Conservation (phyloP, 169 alveolate species). For the Blepharisma undulans region DNA sequence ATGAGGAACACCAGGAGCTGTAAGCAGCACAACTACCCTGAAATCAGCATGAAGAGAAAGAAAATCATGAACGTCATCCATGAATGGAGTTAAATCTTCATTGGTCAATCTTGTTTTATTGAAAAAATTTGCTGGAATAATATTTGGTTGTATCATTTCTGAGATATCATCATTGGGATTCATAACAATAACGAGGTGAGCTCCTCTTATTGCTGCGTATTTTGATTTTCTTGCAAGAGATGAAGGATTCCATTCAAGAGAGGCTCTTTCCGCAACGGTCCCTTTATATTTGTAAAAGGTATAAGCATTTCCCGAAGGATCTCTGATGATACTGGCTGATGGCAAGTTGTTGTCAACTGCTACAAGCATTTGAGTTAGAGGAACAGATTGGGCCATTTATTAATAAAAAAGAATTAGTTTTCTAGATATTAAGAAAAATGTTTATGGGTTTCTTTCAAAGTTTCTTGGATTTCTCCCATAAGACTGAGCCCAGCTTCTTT, state of each 20-base stretch:
- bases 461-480: neutral
- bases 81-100: neutral
- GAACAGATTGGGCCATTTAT: neutral
- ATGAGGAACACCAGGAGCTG: neutral
- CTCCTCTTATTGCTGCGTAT: neutral
- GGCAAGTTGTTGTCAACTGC: slow-evolving; percentile 39
- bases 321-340: neutral
- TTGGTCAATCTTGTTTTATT: neutral
- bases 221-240: neutral
- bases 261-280: neutral
- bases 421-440: neutral
- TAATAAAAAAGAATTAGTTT: no score
- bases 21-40: neutral
- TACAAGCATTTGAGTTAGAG: neutral
- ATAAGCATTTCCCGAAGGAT: slow-evolving; percentile 20
- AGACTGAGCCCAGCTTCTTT: neutral
- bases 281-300: slow-evolving; percentile 42
- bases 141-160: neutral
- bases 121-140: neutral
- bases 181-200: neutral
- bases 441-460: neutral
- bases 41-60: neutral
- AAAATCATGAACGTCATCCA: neutral
- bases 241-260: neutral
- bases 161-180: neutral